These are phyloP conservation scores for Daucus carota DNA, from an alignment of 129 eudicot species.

Conservation along the genomic window DH1_v3.0 NC_030386.2:26878001-26878500, in stretches of 20 bases:
- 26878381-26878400: too few species aligned
- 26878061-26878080: conserved; percentile 60
- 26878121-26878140: conserved; percentile 68
- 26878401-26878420: too few species aligned
- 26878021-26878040: neutral
- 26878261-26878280: too few species aligned
- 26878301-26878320: too few species aligned
- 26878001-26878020: neutral
- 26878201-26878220: neutral
- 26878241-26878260: neutral
- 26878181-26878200: neutral
- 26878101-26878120: conserved; percentile 90
- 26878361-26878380: too few species aligned
- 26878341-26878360: too few species aligned
- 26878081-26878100: conserved; percentile 94
- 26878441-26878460: neutral
- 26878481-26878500: neutral
- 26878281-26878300: too few species aligned
- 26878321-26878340: too few species aligned
- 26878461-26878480: too few species aligned
- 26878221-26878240: neutral
- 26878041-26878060: neutral
- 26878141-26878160: neutral
- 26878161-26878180: neutral
- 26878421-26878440: neutral